phyloP scores from a whole-genome alignment of 202 grass and related monocot species.

The Dendrocalamus latiflorus region DNA sequence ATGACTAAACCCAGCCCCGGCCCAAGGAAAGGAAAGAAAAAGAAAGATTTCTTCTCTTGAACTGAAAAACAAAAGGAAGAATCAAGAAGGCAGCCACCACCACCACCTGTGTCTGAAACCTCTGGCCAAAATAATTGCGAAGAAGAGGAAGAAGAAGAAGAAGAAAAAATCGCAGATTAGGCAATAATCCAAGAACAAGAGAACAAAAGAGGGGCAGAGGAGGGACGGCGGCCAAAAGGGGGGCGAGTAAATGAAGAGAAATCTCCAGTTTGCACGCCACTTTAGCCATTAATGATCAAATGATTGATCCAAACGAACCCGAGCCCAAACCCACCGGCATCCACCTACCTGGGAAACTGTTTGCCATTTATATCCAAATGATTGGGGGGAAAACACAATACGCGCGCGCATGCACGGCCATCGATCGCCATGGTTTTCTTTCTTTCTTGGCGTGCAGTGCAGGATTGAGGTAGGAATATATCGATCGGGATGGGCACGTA shows the following conservation, averaged over 20 bases:
- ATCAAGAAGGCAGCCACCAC: background rate
- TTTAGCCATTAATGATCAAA: constrained; percentile 57
- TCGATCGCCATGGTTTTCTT: background rate
- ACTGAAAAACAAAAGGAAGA: background rate
- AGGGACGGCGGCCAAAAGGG: constrained; percentile 3
- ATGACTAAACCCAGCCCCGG: background rate
- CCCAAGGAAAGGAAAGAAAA: background rate
- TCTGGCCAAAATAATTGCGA: background rate
- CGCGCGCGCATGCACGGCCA: background rate
- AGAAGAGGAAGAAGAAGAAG: background rate
- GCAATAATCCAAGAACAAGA: constrained; percentile 47
- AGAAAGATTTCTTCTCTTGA: background rate
- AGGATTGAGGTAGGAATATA: background rate
- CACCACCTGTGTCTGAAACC: background rate
- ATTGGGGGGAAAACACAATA: constrained; percentile 20
- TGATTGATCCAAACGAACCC: constrained; percentile 42
- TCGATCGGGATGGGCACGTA: constrained; percentile 26
- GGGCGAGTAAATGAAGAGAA: constrained; percentile 21
- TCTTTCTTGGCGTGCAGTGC: background rate
- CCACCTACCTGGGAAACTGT: constrained; percentile 32
- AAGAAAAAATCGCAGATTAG: background rate
- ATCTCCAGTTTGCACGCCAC: constrained; percentile 23
- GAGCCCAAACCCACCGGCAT: background rate
- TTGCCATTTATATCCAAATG: constrained; percentile 52
- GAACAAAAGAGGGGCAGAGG: constrained; percentile 33